phyloP scores from a whole-genome alignment of 768 basidiomycete genomes.

The Collybia sordida region DNA sequence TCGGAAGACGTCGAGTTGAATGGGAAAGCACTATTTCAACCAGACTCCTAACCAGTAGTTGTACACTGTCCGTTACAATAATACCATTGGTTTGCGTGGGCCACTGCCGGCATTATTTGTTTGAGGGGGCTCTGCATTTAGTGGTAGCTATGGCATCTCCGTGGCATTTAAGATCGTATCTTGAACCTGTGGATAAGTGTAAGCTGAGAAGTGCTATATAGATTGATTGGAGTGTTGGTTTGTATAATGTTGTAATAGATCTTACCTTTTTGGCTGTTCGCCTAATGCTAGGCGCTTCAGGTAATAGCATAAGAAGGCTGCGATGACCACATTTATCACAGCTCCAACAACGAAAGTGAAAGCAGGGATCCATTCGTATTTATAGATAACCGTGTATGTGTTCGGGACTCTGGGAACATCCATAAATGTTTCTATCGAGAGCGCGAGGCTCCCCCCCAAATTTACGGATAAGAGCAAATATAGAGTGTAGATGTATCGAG shows the following conservation, averaged over 20 bases:
- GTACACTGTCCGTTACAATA: too few relatives aligned
- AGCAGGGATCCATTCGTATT: constrained; percentile 23
- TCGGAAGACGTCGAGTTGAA: too few relatives aligned
- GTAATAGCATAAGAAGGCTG: constrained; percentile 19
- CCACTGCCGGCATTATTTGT: too few relatives aligned
- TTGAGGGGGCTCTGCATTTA: too few relatives aligned
- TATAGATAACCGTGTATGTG: constrained; percentile 13
- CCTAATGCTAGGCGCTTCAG: background rate
- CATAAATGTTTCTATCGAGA: constrained; percentile 18
- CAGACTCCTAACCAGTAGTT: too few relatives aligned
- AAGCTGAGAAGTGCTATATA: constrained; percentile 17
- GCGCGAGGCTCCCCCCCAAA: constrained; percentile 13
- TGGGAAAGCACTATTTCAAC: too few relatives aligned
- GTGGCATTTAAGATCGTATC: too few relatives aligned
- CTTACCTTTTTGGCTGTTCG: constrained; percentile 1
- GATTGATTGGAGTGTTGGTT: too few relatives aligned
- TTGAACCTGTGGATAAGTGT: too few relatives aligned
- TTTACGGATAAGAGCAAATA: constrained; percentile 18
- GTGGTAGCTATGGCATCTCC: too few relatives aligned
- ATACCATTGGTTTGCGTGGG: too few relatives aligned
- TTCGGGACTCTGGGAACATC: constrained; percentile 21
- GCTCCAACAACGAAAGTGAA: constrained; percentile 17
- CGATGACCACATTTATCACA: constrained; percentile 21
- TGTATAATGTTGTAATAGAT: background rate
- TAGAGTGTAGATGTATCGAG: constrained; percentile 8